Percentiles rank a stretch among this genome's conserved stretches.
phyloP scores from a whole-genome alignment of 371 early-diverging fungal species.

The Syncephalastrum sp. region DNA sequence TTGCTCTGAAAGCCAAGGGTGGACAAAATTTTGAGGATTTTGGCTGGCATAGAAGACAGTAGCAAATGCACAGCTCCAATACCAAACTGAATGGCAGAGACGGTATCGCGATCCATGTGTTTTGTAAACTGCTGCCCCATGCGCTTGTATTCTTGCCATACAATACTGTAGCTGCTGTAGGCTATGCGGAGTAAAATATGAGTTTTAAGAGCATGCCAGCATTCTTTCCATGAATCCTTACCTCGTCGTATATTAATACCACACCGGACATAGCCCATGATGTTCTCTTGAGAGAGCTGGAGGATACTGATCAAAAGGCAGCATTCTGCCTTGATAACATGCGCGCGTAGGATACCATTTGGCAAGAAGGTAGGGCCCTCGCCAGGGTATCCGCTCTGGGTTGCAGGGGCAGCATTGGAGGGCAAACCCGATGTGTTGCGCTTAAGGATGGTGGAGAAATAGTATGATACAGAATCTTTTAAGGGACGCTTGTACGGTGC shows the following conservation, averaged over 20 bases:
- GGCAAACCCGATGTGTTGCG: conserved; percentile 30
- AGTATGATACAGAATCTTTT: conserved; percentile 37
- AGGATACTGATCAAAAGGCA: conserved; percentile 55
- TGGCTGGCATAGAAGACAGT: conserved; percentile 57
- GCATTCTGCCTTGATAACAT: conserved; percentile 59
- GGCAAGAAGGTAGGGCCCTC: conserved; percentile 34
- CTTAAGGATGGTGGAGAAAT: conserved; percentile 29
- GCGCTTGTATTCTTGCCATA: conserved; percentile 52
- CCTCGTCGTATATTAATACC: conserved; percentile 64
- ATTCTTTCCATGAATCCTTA: conserved; percentile 14
- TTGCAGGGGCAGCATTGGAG: conserved; percentile 19
- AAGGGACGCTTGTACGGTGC: conserved; percentile 33
- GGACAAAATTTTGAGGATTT: conserved; percentile 53
- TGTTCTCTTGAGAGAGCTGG: conserved; percentile 59
- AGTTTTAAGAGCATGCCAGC: neutral
- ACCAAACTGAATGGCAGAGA: conserved; percentile 53
- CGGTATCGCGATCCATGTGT: conserved; percentile 47
- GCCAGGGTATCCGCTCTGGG: conserved; percentile 16
- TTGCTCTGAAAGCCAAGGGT: conserved; percentile 58
- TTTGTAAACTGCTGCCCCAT: conserved; percentile 49
- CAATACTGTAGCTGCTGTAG: conserved; percentile 43
- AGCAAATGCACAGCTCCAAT: conserved; percentile 63
- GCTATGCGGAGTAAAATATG: conserved; percentile 16
- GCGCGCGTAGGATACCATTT: conserved; percentile 58
- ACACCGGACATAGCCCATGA: conserved; percentile 56